Evolutionary conservation across 139 green algal genomes (phyloP).

Genomic region (Medakamo hakoo): DNA sequence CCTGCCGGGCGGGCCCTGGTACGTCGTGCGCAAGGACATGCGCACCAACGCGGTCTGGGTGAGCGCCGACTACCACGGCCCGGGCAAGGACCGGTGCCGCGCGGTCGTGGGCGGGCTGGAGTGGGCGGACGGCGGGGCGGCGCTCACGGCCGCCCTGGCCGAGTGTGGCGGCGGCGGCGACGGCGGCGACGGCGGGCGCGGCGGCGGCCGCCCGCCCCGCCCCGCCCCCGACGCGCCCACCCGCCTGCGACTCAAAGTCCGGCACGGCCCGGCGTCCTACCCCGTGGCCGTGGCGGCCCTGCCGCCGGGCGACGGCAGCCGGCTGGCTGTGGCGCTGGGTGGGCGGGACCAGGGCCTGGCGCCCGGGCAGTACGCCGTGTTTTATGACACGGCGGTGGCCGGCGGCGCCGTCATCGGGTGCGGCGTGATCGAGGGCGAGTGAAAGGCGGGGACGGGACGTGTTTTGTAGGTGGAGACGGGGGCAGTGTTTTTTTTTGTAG

Average conservation of each 20-base stretch:
- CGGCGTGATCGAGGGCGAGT: constrained; percentile 34
- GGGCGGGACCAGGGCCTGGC: constrained; percentile 84
- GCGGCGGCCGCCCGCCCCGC: no score
- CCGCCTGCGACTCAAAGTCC: constrained; percentile 35
- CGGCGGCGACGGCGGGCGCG: no score
- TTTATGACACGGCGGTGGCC: no score
- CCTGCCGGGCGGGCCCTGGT: constrained; percentile 89
- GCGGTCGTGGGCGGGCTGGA: no score
- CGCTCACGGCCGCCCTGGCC: constrained; percentile 2
- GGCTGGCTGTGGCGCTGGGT: constrained; percentile 27
- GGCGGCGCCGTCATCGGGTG: constrained; percentile 55
- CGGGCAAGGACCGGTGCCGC: background rate
- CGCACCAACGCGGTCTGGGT: constrained; percentile 71
- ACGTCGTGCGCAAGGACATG: constrained; percentile 78
- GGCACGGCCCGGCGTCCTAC: constrained; percentile 63
- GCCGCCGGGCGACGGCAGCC: background rate
- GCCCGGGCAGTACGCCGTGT: constrained; percentile 85
- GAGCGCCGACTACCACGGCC: constrained; percentile 43
- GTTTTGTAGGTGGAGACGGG: no score
- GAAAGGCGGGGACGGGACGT: no score
- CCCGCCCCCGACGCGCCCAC: background rate
- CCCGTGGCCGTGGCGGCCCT: background rate
- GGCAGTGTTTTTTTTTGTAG: no score
- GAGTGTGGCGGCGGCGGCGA: no score
- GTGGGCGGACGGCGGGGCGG: constrained; percentile 5